Base-by-base conservation (phyloP, 1,284 basidiomycete species). In the Athelia sp. region DNA sequence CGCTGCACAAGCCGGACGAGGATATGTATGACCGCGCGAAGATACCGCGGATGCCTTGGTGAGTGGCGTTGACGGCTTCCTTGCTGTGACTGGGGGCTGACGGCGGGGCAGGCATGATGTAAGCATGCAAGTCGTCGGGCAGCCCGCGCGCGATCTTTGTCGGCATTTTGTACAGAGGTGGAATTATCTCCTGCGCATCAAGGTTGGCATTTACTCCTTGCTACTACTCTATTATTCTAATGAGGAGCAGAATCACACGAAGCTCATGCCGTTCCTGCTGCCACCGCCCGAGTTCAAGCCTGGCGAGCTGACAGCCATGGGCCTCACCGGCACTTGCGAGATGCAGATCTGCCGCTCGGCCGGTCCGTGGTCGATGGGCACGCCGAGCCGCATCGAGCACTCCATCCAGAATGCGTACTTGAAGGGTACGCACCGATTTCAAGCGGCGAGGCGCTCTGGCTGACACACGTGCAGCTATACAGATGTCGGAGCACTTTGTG, bases 41-140 rank as follows among this genome's bases (percentile, higher is more conserved):
- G 64, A 79, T 91, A 22, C 92, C 96, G 1, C 79, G 97, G 23
- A 98, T 99, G 93, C 95, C 97, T 21, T 99, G 96, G 96, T 91
- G 59, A 50, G 80, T 61, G 19, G 10, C 46, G n/a, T 45, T 47
- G 42, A 48, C 24, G 40, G 13, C 14, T 23, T 46, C 4, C 10
- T 32, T 44, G 15, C 43, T 46, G 22, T 31, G n/a, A n/a, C n/a
- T n/a, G n/a, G n/a, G n/a, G n/a, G n/a, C 56, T 31, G 13, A 17
- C 9, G 17, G 42, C 19, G 34, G 47, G 17, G 38, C 47, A 92
- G 91, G 92, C 97, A 99, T 68, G 97, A 99, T 62, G 90, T 97
- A 21, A 92, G 87, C 0, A 77, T 98, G 70, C 97, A 99, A 67
- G 82, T 99, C 23, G 88, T 98, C 15, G 97, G 97, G 2, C 95